These are phyloP conservation scores for Aegilops sharonensis DNA, from an alignment of 176 grass and related monocot genomes.

Conservation along the genomic window DNA sequence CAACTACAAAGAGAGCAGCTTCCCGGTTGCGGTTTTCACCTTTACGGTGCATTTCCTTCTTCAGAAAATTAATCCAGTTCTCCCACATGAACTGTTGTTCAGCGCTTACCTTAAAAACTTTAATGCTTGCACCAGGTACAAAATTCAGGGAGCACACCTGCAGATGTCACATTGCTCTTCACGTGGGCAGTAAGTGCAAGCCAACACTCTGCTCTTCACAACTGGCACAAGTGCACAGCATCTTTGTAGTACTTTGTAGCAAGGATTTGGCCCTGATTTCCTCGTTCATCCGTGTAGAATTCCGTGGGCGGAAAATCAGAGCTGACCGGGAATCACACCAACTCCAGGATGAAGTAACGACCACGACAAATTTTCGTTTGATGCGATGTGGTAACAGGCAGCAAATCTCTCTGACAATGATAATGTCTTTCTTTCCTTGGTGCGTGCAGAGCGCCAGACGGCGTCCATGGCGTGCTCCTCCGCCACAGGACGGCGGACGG, in stretches of 20 bases:
- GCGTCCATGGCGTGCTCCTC: conserved; percentile 59
- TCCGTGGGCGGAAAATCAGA: conserved; percentile 57
- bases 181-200: conserved; percentile 69
- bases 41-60: conserved; percentile 37
- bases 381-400: background rate
- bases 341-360: conserved; percentile 63
- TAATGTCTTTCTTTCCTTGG: background rate
- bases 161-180: conserved; percentile 70
- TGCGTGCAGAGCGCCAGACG: conserved; percentile 42
- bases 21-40: conserved; percentile 61
- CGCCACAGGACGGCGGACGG: conserved; percentile 55
- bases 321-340: conserved; percentile 58
- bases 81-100: background rate
- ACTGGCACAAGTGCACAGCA: too few species aligned
- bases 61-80: background rate
- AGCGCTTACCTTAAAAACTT: background rate
- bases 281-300: conserved; percentile 39
- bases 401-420: background rate
- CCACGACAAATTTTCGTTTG: background rate
- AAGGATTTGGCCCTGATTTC: background rate
- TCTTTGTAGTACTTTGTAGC: background rate
- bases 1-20: conserved; percentile 73
- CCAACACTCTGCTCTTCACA: background rate
- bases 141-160: conserved; percentile 48
- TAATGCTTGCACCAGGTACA: conserved; percentile 35